Percentiles rank a stretch among this genome's conserved stretches.
phyloP scores from a whole-genome alignment of 345 rosid species.

The Aurinia saxatilis region DNA sequence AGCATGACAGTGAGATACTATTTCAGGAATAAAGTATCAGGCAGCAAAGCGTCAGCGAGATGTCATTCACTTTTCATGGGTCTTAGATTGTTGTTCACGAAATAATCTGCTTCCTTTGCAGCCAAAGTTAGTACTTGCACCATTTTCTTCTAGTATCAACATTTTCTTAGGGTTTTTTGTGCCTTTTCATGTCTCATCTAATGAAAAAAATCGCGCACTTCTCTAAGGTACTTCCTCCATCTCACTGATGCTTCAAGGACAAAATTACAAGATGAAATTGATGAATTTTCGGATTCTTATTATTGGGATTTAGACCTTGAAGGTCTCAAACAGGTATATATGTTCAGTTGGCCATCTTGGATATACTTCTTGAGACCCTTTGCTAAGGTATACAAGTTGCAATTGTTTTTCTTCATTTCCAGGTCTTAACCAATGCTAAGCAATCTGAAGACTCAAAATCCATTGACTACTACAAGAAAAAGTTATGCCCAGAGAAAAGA shows the following conservation, averaged over 20 bases:
- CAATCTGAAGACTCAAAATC: conserved; percentile 38
- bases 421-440: conserved; percentile 70
- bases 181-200: not conserved
- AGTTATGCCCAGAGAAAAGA: conserved; percentile 61
- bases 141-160: not conserved
- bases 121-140: conserved; percentile 57
- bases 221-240: conserved; percentile 71
- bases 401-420: conserved; percentile 15
- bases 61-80: conserved; percentile 83
- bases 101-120: conserved; percentile 71
- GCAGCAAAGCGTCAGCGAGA: conserved; percentile 82
- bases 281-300: conserved; percentile 80
- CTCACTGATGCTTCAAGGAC: conserved; percentile 64
- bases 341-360: conserved; percentile 6
- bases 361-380: not conserved
- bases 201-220: not conserved
- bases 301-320: conserved; percentile 71
- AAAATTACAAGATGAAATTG: conserved; percentile 77
- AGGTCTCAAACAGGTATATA: conserved; percentile 69
- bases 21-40: conserved; percentile 77
- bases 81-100: conserved; percentile 72
- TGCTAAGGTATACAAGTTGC: not conserved
- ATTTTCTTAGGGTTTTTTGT: not conserved
- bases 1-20: conserved; percentile 9
- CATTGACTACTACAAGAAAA: conserved; percentile 52